Conservation (phyloP, 83 land plant genomes). For the Picea abies region DNA sequence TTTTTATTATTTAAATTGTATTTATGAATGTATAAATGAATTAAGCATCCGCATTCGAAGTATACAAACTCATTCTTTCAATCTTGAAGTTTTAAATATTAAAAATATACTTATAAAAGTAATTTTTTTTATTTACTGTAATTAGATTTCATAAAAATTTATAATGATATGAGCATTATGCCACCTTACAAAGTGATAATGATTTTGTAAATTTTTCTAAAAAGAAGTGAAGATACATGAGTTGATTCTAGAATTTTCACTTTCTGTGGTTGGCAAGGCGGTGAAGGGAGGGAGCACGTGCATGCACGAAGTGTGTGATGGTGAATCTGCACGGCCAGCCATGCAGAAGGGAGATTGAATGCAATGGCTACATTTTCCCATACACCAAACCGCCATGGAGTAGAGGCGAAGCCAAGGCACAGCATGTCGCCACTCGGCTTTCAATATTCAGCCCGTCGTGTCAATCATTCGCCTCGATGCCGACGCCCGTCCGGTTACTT, state of each 20-base stretch:
- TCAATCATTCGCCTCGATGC: conserved; percentile 4
- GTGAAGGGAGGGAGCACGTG: not conserved
- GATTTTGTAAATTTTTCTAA: too few species aligned
- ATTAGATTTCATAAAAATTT: too few species aligned
- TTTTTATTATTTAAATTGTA: too few species aligned
- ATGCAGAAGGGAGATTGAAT: not conserved
- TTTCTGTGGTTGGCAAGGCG: conserved; percentile 10
- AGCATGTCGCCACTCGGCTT: not conserved
- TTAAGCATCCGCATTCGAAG: too few species aligned
- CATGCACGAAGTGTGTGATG: conserved; percentile 11
- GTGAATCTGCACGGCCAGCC: not conserved
- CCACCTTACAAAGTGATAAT: too few species aligned
- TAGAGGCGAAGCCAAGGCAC: not conserved
- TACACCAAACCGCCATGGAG: conserved; percentile 10
- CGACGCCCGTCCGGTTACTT: not conserved
- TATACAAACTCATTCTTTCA: too few species aligned
- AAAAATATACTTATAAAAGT: too few species aligned
- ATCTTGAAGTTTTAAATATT: too few species aligned
- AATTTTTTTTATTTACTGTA: too few species aligned
- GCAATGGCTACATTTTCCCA: not conserved
- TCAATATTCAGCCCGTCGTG: not conserved
- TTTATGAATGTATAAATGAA: too few species aligned
- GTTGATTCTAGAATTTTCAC: not conserved
- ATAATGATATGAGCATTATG: too few species aligned
- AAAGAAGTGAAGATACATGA: too few species aligned